phyloP scores from a whole-genome alignment of 345 rosid genomes.

The Jatropha curcas region DNA sequence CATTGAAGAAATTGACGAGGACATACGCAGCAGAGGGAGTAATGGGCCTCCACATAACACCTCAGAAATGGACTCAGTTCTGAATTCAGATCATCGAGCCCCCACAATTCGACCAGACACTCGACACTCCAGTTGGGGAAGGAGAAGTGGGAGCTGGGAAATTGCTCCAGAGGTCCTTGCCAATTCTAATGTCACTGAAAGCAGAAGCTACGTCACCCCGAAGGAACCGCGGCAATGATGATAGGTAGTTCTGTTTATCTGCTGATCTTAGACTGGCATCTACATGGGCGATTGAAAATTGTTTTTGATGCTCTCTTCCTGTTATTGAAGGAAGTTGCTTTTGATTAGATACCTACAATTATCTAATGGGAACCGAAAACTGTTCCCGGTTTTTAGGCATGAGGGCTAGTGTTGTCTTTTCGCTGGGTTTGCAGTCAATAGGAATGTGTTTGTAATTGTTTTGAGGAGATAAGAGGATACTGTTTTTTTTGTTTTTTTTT shows the following conservation, averaged over 20 bases:
- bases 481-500: constrained; percentile 11
- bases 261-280: constrained; percentile 15
- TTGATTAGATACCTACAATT: constrained; percentile 16
- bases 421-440: constrained; percentile 7
- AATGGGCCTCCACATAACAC: constrained; percentile 54
- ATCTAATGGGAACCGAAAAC: constrained; percentile 19
- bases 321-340: constrained; percentile 17
- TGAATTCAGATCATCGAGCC: constrained; percentile 60
- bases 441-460: constrained; percentile 41
- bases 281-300: constrained; percentile 11
- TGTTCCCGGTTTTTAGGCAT: constrained; percentile 19
- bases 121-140: constrained; percentile 76
- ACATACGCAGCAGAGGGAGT: constrained; percentile 64
- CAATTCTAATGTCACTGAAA: constrained; percentile 50
- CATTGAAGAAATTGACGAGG: constrained; percentile 61
- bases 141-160: constrained; percentile 88
- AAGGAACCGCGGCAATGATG: constrained; percentile 44
- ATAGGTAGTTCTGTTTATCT: constrained; percentile 8
- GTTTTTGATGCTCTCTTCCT: constrained; percentile 20
- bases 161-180: constrained; percentile 52
- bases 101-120: constrained; percentile 61
- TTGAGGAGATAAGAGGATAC: constrained; percentile 30
- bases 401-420: constrained; percentile 19
- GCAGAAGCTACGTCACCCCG: constrained; percentile 47
- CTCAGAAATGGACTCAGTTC: constrained; percentile 52